Evolutionary conservation across 306 rosid genomes (phyloP).

Genomic region (Prunus armeniaca): DNA sequence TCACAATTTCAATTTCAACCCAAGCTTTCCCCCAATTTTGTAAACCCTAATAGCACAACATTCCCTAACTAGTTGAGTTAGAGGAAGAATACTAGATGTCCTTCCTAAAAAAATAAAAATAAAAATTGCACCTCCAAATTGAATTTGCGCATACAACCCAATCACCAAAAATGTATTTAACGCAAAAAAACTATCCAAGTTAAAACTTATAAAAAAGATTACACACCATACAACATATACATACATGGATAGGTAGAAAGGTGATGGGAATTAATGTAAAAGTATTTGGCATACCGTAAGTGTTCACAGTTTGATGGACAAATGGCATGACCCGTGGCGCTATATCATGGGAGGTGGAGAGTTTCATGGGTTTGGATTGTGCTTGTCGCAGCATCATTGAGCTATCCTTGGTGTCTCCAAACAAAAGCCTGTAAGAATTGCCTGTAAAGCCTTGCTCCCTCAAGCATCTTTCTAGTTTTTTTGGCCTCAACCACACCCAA

Average conservation of each 20-base stretch:
- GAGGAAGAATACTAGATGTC: too few species aligned
- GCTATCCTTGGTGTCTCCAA: constrained; percentile 32
- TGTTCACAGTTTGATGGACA: neutral
- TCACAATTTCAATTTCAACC: too few species aligned
- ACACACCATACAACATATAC: neutral
- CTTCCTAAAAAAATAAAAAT: too few species aligned
- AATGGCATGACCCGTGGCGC: constrained; percentile 15
- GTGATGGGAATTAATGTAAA: neutral
- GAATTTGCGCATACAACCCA: too few species aligned
- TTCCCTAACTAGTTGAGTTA: too few species aligned
- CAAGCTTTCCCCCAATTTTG: too few species aligned
- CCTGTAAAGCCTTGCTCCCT: constrained; percentile 37
- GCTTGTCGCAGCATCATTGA: constrained; percentile 11
- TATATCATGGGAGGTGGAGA: constrained; percentile 21
- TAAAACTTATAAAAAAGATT: neutral
- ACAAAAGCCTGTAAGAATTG: constrained; percentile 26
- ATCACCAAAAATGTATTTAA: too few species aligned
- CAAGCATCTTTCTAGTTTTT: constrained; percentile 26
- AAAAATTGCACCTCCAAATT: too few species aligned
- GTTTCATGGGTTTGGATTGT: constrained; percentile 29
- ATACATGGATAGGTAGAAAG: too few species aligned
- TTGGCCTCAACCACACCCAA: constrained; percentile 35
- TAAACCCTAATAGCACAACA: too few species aligned
- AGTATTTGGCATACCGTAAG: constrained; percentile 14
- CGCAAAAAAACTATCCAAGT: neutral